Evolutionary conservation across 2,329 filamentous ascomycete genomes (phyloP), one percentile per base, ranked within the genome.

Genomic region (Colletotrichum cordylinicola): DNA sequence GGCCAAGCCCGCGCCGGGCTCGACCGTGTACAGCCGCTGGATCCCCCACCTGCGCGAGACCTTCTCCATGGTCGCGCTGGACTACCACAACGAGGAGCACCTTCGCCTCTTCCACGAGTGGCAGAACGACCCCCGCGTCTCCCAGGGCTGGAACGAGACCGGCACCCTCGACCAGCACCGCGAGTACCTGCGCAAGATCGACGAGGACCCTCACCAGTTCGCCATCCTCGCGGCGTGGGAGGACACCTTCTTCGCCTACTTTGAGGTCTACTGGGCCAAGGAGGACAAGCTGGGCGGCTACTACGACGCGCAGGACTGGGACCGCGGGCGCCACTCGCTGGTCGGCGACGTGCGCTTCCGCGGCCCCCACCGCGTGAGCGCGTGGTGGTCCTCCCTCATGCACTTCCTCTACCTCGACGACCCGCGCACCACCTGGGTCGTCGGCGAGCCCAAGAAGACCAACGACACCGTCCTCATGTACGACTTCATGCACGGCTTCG

Each of bases 61-160:
- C 78, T 96, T 96, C 83, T 94, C 93, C 76, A 94, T 96, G 87
- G 88, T 94, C n/a, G 92, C 91, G 13, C 88, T 96, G 2, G 93
- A 96, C 82, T 94, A 91, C 84, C 81, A 88, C 37, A 87, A 94
- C 80, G 81, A 86, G 2, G 88, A 91, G 79, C 94, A 96, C 83
- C 85, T 96, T 67, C 85, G 87, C 18, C 87, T 95, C 7, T 96
- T 96, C 87, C 92, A 96, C 84, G 88, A 88, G 72, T 96, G 94
- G 94, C 94, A 96, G 84, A 96, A 96, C 81, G 94, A 96, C 81
- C 94, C 94, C 68, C 93, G 94, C 67, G 94, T 96, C 37, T 93
- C 93, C 6, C 91, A 93, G 80, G 94, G 94, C 6, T 96, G 94
- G 94, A 94, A 95, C 81, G 92, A 95, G 85, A 94, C 93, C 2